Conservation (phyloP, 2,329 filamentous ascomycete species). For the Botrytis fabae region DNA sequence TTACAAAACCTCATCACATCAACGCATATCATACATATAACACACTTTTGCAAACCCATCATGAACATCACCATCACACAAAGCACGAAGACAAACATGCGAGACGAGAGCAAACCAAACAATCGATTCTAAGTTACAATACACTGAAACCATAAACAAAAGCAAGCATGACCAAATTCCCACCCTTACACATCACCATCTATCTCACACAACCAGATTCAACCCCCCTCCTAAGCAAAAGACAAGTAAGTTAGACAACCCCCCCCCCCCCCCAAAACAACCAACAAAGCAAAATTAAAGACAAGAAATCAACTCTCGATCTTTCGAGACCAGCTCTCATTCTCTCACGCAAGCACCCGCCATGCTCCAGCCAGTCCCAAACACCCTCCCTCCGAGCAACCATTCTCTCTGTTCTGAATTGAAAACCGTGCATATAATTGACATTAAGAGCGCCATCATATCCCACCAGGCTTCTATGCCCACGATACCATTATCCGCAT, state of each 20-base stretch:
- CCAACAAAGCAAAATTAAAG: not conserved
- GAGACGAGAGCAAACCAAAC: not conserved
- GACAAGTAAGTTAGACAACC: not conserved
- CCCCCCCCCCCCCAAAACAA: not conserved
- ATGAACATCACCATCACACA: not conserved
- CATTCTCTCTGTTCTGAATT: no score
- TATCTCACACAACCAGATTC: not conserved
- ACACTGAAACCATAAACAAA: not conserved
- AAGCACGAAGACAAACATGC: not conserved
- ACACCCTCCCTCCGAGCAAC: not conserved
- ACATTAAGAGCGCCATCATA: no score
- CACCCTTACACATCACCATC: not conserved
- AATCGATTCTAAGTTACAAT: not conserved
- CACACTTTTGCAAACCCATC: not conserved
- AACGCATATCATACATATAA: not conserved
- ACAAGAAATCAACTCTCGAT: conserved; percentile 12
- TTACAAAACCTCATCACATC: no score
- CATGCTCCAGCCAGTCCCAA: not conserved
- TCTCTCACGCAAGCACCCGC: not conserved
- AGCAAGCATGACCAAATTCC: not conserved
- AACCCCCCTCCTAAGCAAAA: not conserved
- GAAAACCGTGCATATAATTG: not conserved
- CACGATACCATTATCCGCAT: not conserved
- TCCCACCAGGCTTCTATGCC: not conserved
- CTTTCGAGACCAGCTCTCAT: not conserved